Conservation (phyloP, 768 basidiomycete species). For the Macrolepiota fuliginosa region DNA sequence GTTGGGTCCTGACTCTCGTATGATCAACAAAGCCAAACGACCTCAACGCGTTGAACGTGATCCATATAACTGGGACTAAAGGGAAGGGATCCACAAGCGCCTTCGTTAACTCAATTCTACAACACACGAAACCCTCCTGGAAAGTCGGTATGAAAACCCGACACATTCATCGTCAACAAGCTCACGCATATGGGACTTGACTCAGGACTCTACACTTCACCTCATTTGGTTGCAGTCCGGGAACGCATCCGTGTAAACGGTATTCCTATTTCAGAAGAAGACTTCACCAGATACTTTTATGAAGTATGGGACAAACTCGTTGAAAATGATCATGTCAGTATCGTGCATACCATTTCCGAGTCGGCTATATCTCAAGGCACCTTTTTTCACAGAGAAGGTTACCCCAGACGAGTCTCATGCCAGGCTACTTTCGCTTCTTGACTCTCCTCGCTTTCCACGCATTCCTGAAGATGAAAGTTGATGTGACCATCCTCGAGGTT, state of each 20-base stretch:
- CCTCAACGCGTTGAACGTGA: constrained; percentile 85
- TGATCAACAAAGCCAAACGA: constrained; percentile 59
- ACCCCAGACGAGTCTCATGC: constrained; percentile 63
- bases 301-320: constrained; percentile 91
- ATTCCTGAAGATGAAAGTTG: constrained; percentile 79
- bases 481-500: constrained; percentile 93
- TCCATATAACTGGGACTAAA: constrained; percentile 97
- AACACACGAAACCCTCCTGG: constrained; percentile 69
- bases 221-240: constrained; percentile 92
- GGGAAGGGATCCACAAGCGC: constrained; percentile 98
- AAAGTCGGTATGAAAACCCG: constrained; percentile 64
- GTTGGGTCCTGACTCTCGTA: constrained; percentile 15
- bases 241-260: constrained; percentile 96
- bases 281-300: constrained; percentile 91
- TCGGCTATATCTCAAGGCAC: constrained; percentile 1
- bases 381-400: constrained; percentile 37
- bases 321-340: constrained; percentile 53
- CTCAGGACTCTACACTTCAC: constrained; percentile 92
- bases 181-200: neutral
- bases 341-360: neutral
- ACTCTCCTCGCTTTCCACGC: constrained; percentile 91
- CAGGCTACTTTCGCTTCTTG: constrained; percentile 91
- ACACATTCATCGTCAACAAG: neutral
- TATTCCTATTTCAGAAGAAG: constrained; percentile 79
- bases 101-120: constrained; percentile 83